Conservation (phyloP, 257 asterid genomes). For the Solanum megistacrolobum region DNA sequence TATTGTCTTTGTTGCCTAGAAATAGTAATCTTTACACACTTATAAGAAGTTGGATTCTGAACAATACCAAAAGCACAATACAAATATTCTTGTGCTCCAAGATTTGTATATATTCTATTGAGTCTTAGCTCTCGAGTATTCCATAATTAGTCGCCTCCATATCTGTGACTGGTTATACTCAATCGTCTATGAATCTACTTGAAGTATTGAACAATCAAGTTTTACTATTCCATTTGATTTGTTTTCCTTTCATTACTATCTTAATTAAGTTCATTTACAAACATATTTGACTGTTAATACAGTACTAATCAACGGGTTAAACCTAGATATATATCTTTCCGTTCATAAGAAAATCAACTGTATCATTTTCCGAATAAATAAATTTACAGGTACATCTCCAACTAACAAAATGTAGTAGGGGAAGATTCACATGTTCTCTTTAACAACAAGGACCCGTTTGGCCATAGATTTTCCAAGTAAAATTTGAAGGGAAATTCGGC, state of each 20-base stretch:
- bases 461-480: too few relatives aligned
- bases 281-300: too few relatives aligned
- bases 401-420: background rate
- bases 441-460: too few relatives aligned
- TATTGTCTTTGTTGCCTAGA: background rate
- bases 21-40: background rate
- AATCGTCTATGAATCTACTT: background rate
- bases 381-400: too few relatives aligned
- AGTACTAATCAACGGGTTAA: background rate
- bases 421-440: background rate
- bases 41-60: background rate
- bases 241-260: background rate
- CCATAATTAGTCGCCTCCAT: too few relatives aligned
- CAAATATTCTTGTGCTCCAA: background rate
- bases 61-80: background rate
- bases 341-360: too few relatives aligned
- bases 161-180: background rate
- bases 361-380: background rate
- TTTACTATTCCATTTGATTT: background rate
- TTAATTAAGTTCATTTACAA: background rate
- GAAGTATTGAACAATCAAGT: background rate
- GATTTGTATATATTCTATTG: too few relatives aligned
- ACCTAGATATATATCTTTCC: background rate
- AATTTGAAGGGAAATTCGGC: too few relatives aligned
- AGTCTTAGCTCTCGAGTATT: background rate